Percentiles rank a stretch among this genome's conserved stretches.
phyloP scores from a whole-genome alignment of 306 rosid species.

The Elaeagnus macrophylla region DNA sequence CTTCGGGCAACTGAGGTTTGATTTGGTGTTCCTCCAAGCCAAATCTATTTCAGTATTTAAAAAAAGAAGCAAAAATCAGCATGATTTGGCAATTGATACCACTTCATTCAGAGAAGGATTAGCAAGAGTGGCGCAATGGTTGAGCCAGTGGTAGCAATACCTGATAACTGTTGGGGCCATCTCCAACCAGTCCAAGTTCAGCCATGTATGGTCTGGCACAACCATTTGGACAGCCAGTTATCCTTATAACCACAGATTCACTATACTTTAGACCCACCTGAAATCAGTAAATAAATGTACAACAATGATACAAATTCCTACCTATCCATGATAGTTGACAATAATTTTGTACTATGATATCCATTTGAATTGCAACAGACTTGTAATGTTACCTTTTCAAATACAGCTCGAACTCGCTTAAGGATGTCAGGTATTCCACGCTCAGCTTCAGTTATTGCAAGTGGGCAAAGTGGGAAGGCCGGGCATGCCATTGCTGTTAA shows the following conservation, averaged over 20 bases:
- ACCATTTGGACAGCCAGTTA: conserved; percentile 98
- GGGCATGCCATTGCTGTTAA: conserved; percentile 98
- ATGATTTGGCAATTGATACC: neutral
- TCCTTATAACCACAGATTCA: conserved; percentile 79
- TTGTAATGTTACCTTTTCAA: conserved; percentile 64
- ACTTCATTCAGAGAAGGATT: too few relatives aligned
- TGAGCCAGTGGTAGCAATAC: conserved; percentile 22
- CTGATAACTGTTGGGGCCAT: conserved; percentile 99
- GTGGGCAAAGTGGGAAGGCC: conserved; percentile 90
- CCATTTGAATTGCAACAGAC: neutral
- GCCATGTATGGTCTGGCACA: conserved; percentile 99
- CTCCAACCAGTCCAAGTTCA: conserved; percentile 96
- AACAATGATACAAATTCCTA: neutral
- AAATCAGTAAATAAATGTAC: conserved; percentile 2
- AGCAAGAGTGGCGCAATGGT: too few relatives aligned
- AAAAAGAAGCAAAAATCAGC: conserved; percentile 5
- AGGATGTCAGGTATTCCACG: conserved; percentile 87
- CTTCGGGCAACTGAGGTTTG: conserved; percentile 68
- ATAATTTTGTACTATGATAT: neutral
- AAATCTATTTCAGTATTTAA: conserved; percentile 34
- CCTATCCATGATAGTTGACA: neutral
- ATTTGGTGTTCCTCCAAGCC: conserved; percentile 89
- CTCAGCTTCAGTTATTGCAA: conserved; percentile 96
- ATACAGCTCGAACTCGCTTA: conserved; percentile 77
- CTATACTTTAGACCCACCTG: conserved; percentile 94